Evolutionary conservation across 1,284 basidiomycete species (phyloP).

Genomic region (Fistulinella cinereoalba): DNA sequence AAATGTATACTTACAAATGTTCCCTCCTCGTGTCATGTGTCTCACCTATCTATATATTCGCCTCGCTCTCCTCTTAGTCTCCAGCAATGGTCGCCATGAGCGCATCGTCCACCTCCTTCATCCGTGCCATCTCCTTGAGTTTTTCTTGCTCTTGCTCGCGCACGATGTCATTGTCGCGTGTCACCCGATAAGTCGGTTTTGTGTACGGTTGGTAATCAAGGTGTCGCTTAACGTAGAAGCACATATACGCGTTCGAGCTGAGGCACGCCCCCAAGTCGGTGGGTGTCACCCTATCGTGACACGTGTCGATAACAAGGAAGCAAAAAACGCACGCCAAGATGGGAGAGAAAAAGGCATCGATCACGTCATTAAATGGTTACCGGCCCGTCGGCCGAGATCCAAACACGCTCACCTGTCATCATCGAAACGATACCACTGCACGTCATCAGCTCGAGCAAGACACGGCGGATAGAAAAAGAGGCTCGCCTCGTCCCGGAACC

Average conservation of each 20-base stretch:
- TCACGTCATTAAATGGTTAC: no score
- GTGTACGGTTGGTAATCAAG: slow-evolving; percentile 75
- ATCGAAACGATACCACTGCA: slow-evolving; percentile 91
- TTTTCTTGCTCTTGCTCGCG: slow-evolving; percentile 50
- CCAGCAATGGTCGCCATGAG: slow-evolving; percentile 45
- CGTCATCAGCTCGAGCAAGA: slow-evolving; percentile 1
- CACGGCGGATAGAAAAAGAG: background rate
- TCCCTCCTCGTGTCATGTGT: background rate
- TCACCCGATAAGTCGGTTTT: slow-evolving; percentile 67
- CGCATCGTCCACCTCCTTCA: slow-evolving; percentile 62
- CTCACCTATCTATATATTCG: no score
- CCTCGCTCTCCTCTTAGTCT: slow-evolving; percentile 16
- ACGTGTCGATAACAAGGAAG: no score
- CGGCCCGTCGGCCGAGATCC: no score
- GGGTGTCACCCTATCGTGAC: slow-evolving; percentile 60
- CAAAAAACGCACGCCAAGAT: no score
- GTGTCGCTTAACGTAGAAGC: slow-evolving; percentile 87
- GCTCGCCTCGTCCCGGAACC: slow-evolving; percentile 70
- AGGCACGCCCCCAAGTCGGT: slow-evolving; percentile 68
- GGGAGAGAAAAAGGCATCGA: no score
- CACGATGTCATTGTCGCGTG: slow-evolving; percentile 63
- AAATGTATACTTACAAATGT: slow-evolving; percentile 16
- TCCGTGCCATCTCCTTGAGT: slow-evolving; percentile 43
- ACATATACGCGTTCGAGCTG: slow-evolving; percentile 79
- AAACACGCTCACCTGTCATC: slow-evolving; percentile 72